Evolutionary conservation across 768 basidiomycete genomes (phyloP).

Genomic region (Mrakia gelida): DNA sequence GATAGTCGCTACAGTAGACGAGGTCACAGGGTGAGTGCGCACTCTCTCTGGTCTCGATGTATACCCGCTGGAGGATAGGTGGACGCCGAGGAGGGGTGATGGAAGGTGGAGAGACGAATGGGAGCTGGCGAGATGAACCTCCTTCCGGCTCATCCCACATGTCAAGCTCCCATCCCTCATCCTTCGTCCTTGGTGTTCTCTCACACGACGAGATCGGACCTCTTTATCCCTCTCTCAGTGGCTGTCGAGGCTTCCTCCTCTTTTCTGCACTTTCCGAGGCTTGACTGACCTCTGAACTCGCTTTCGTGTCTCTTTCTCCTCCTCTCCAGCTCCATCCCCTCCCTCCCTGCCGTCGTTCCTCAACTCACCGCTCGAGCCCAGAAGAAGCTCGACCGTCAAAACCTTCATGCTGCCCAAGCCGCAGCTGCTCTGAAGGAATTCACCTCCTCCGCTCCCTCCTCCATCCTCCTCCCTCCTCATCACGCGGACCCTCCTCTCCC

Average conservation of each 20-base stretch:
- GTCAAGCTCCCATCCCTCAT: too few relatives aligned
- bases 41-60: not conserved
- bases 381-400: constrained; percentile 22
- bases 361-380: constrained; percentile 20
- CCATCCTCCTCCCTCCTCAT: not conserved
- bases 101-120: not conserved
- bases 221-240: too few relatives aligned
- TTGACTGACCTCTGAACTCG: not conserved
- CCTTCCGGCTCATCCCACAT: too few relatives aligned
- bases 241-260: too few relatives aligned
- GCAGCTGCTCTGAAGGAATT: not conserved
- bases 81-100: not conserved
- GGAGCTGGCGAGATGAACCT: too few relatives aligned
- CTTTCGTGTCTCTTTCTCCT: not conserved
- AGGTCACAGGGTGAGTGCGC: constrained; percentile 4
- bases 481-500: constrained; percentile 23
- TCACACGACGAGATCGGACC: too few relatives aligned
- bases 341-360: not conserved
- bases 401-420: constrained; percentile 12
- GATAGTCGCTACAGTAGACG: not conserved
- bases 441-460: constrained; percentile 15
- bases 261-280: not conserved
- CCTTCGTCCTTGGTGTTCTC: too few relatives aligned
- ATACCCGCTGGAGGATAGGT: too few relatives aligned
- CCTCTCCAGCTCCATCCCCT: not conserved